Evolutionary conservation across 2,329 filamentous ascomycete species (phyloP), one percentile per base, ranked within the genome.

Genomic region (Colletotrichum cordylinicola): DNA sequence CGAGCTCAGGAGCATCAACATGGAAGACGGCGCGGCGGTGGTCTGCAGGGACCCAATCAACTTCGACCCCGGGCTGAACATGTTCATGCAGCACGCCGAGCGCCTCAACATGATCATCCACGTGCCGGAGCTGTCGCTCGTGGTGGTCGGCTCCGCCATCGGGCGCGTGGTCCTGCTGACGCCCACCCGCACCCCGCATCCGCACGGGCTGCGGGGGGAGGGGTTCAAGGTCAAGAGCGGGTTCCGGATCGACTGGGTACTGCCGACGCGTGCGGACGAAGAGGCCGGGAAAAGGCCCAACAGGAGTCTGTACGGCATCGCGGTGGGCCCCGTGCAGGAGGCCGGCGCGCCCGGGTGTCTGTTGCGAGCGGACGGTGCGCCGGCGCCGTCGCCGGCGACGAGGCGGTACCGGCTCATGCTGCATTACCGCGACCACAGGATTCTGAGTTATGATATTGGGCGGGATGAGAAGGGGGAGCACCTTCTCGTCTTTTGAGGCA

Each of bases 51-150:
- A 82, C 56, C 77, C 81, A 13, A 73, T 75, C 70, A 64, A 58
- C 33, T 80, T 81, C 43, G 82, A 80, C 29, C 76, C 76, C 12
- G 79, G 82, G 16, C 58, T 65, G 4, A 77, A 79, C 10, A 43
- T 31, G 16, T 43, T 69, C 18, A 67, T 77, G 78, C 79, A 33
- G 39, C 69, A 7, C 77, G 80, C 6, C 79, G 80, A 78, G 83
- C 80, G 77, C 60, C 77, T 95, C 27, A 93, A 90, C 83, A 91
- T 94, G 87, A 83, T 91, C 48, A 85, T 89, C 0, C 88, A 92
- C 67, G 91, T 96, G 2, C 93, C 93, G 0, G 92, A 94, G 79
- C 86, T 97, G 2, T 93, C 89, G n/a, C 85, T 96, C 16, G 89
- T 96, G 10, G 86, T 95, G 4, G 85, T 93, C 2, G 94, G 90